These are phyloP conservation scores for Xylaria sp. DNA, from an alignment of 2,329 filamentous ascomycete genomes.

Conservation along the genomic window DNA sequence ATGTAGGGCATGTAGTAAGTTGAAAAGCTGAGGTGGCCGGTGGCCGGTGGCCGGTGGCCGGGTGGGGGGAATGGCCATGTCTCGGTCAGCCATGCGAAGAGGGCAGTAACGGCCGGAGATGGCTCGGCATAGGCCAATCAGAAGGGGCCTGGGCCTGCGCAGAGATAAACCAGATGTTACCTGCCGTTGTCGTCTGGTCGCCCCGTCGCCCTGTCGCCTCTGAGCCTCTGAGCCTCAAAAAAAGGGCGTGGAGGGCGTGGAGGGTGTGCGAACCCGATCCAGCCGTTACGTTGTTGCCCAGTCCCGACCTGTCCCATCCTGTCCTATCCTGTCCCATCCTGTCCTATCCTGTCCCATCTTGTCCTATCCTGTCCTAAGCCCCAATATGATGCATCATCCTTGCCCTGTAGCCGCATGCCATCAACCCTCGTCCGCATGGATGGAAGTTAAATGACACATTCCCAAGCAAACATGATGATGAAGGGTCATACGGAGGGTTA, in stretches of 20 bases:
- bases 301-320: conserved; percentile 10
- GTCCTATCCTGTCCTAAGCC: too few relatives aligned
- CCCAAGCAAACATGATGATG: too few relatives aligned
- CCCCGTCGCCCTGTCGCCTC: too few relatives aligned
- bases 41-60: too few relatives aligned
- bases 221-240: conserved; percentile 29
- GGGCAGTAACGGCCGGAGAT: neutral
- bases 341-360: too few relatives aligned
- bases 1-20: neutral
- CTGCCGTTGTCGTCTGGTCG: conserved; percentile 28
- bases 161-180: conserved; percentile 24
- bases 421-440: conserved; percentile 4
- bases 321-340: too few relatives aligned
- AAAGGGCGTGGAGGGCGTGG: conserved; percentile 2
- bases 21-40: conserved; percentile 1
- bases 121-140: conserved; percentile 14
- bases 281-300: conserved; percentile 17
- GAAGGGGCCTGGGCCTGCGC: conserved; percentile 9
- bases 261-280: conserved; percentile 1
- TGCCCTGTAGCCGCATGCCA: conserved; percentile 15
- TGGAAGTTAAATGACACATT: conserved; percentile 1
- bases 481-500: too few relatives aligned
- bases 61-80: too few relatives aligned
- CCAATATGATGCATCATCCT: too few relatives aligned
- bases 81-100: conserved; percentile 16